A percentile compares a stretch with the other conserved stretches of the same genome.
Conservation (phyloP, 2,329 filamentous ascomycete genomes). For the Stromatinia cepivora region DNA sequence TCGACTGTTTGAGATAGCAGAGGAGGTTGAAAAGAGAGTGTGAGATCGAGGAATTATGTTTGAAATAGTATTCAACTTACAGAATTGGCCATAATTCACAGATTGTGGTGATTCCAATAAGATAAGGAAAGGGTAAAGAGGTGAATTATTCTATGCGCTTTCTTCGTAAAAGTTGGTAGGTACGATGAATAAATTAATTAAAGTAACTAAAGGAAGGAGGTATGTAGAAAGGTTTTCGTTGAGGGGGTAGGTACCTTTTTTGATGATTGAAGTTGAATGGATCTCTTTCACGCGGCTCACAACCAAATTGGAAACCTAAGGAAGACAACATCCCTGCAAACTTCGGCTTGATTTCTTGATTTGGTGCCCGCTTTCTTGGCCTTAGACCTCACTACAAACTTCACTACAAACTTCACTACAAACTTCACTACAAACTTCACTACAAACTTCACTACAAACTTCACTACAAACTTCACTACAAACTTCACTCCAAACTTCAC, state of each 20-base stretch:
- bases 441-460: background rate
- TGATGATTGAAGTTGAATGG: conserved; percentile 8
- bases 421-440: background rate
- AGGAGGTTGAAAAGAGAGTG: background rate
- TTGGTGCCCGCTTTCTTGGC: background rate
- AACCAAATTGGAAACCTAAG: conserved; percentile 17
- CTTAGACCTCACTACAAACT: background rate
- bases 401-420: background rate
- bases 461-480: too few species aligned
- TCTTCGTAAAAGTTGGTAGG: background rate
- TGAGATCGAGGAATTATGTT: background rate
- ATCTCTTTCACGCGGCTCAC: conserved; percentile 10
- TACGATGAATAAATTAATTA: conserved; percentile 12
- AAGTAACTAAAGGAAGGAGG: background rate
- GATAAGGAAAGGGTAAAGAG: conserved; percentile 20
- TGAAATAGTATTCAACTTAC: conserved; percentile 17
- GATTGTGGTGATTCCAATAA: conserved; percentile 9
- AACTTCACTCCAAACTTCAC: too few species aligned
- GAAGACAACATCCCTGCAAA: conserved; percentile 13
- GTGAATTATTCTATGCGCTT: conserved; percentile 19
- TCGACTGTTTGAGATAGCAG: background rate
- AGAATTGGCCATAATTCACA: conserved; percentile 24
- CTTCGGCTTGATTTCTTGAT: conserved; percentile 17
- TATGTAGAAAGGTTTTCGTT: background rate
- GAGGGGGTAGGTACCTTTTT: conserved; percentile 7